Evolutionary conservation across 768 basidiomycete species (phyloP).

Genomic region (Rhodotorula toruloides): DNA sequence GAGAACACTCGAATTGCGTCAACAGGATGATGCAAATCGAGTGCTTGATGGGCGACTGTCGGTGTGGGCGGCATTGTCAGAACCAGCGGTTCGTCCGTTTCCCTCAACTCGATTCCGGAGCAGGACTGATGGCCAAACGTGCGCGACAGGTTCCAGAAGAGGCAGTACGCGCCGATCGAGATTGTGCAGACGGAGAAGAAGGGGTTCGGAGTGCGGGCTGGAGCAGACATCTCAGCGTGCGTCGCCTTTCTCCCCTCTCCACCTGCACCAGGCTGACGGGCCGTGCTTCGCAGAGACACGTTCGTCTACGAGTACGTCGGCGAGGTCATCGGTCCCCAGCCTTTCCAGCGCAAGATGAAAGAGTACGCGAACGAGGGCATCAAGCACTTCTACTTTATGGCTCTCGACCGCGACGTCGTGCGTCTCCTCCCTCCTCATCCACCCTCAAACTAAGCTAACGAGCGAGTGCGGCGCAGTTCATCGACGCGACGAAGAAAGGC

Average conservation of each 20-base stretch:
- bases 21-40: constrained; percentile 96
- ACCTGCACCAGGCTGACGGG: not conserved
- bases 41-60: constrained; percentile 84
- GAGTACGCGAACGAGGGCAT: constrained; percentile 90
- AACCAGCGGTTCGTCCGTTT: constrained; percentile 73
- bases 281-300: constrained; percentile 58
- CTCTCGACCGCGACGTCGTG: constrained; percentile 96
- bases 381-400: constrained; percentile 98
- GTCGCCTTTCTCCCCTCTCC: constrained; percentile 39
- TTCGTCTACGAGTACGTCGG: constrained; percentile 99
- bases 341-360: constrained; percentile 89
- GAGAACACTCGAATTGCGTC: constrained; percentile 85
- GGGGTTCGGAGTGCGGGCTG: constrained; percentile 85
- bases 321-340: constrained; percentile 79
- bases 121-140: too few relatives aligned
- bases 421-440: constrained; percentile 39
- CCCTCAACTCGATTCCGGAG: not conserved
- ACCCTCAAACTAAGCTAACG: not conserved
- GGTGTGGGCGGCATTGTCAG: constrained; percentile 71
- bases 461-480: constrained; percentile 58
- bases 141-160: constrained; percentile 68
- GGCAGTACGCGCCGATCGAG: constrained; percentile 76
- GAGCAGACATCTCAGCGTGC: constrained; percentile 47
- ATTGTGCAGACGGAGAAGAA: constrained; percentile 93
- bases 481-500: constrained; percentile 95